Conservation (phyloP, 345 rosid genomes). For the Iberis pinnata region DNA sequence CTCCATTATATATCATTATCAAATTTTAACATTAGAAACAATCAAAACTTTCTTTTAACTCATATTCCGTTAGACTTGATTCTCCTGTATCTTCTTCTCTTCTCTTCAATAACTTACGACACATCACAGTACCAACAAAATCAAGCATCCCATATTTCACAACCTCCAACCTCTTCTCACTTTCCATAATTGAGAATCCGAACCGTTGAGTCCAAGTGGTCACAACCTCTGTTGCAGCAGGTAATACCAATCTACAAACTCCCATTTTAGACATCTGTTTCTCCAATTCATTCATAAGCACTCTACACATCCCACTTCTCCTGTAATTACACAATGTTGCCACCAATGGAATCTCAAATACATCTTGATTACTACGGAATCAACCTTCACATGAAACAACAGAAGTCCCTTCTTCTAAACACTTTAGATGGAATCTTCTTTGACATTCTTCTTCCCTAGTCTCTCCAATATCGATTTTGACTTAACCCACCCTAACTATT, state of each 20-base stretch:
- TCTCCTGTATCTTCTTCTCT: constrained; percentile 7
- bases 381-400: constrained; percentile 18
- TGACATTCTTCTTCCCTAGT: constrained; percentile 58
- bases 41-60: not conserved
- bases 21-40: constrained; percentile 6
- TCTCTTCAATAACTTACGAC: constrained; percentile 27
- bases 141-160: constrained; percentile 26
- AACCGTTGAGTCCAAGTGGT: constrained; percentile 39
- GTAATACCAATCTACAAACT: constrained; percentile 37
- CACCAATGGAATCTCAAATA: constrained; percentile 59
- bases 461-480: too few relatives aligned
- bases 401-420: constrained; percentile 33
- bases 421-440: constrained; percentile 42
- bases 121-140: constrained; percentile 40
- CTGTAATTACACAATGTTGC: constrained; percentile 46
- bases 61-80: constrained; percentile 11
- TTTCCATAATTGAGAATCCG: constrained; percentile 37
- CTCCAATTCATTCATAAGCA: constrained; percentile 51
- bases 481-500: too few relatives aligned
- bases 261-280: constrained; percentile 46
- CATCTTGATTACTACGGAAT: constrained; percentile 50
- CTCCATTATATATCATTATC: too few relatives aligned
- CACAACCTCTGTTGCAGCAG: constrained; percentile 33
- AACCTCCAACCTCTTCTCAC: constrained; percentile 18
- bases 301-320: constrained; percentile 54